Conservation (phyloP, 2,329 filamentous ascomycete species). For the Grosmannia serpens region DNA sequence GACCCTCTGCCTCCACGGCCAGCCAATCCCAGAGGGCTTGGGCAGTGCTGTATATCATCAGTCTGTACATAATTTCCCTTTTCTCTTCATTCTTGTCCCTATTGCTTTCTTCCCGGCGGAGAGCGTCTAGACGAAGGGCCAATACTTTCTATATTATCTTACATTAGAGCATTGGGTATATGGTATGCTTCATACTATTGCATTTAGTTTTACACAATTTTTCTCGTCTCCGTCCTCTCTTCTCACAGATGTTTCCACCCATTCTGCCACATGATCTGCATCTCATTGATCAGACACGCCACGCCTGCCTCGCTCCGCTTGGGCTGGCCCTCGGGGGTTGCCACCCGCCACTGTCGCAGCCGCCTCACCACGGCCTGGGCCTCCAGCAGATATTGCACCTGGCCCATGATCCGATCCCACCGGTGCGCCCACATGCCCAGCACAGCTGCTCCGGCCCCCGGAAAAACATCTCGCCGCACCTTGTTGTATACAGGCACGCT, state of each 20-base stretch:
- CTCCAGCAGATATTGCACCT: conserved; percentile 26
- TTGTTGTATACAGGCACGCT: conserved; percentile 38
- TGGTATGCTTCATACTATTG: background rate
- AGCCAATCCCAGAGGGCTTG: too few relatives aligned
- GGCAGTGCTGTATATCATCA: background rate
- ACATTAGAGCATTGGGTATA: background rate
- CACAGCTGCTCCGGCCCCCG: conserved; percentile 35
- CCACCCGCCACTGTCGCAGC: conserved; percentile 27
- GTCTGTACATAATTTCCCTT: background rate
- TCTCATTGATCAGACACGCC: conserved; percentile 45
- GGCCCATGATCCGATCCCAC: conserved; percentile 31
- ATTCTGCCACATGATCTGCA: conserved; percentile 46
- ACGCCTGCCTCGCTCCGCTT: conserved; percentile 29
- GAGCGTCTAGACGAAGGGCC: background rate
- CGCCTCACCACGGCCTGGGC: conserved; percentile 26
- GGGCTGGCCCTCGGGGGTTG: conserved; percentile 19
- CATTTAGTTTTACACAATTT: background rate
- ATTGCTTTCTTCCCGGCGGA: background rate
- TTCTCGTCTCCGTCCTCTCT: background rate
- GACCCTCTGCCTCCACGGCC: background rate
- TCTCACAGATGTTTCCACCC: conserved; percentile 44
- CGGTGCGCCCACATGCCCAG: conserved; percentile 49
- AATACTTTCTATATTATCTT: background rate
- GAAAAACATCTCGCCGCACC: conserved; percentile 34
- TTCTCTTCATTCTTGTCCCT: background rate